A percentile compares a stretch with the other conserved stretches of the same genome.
Conservation (phyloP, 495 filamentous ascomycete species). For the Podospora australis region DNA sequence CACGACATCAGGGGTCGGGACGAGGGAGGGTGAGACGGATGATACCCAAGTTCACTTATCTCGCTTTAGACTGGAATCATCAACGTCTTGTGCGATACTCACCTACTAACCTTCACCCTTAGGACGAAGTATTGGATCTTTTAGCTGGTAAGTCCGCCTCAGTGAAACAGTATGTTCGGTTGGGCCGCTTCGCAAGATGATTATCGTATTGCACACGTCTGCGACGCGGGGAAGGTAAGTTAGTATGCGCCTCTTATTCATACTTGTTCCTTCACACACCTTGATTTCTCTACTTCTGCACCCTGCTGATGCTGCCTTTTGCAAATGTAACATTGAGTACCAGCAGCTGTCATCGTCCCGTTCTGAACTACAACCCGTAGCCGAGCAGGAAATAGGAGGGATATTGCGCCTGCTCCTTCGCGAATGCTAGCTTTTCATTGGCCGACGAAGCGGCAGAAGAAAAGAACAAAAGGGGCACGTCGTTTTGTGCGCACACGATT, state of each 20-base stretch:
- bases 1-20: no score
- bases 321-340: not conserved
- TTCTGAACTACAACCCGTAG: no score
- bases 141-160: no score
- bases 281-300: not conserved
- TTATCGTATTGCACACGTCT: not conserved
- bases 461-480: no score
- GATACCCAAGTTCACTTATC: no score
- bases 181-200: not conserved
- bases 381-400: no score
- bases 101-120: no score
- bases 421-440: not conserved
- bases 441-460: not conserved
- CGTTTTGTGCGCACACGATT: not conserved
- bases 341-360: not conserved
- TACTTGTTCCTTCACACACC: not conserved
- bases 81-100: no score
- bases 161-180: not conserved
- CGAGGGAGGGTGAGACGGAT: no score
- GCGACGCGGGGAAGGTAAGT: not conserved
- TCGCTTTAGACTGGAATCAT: no score
- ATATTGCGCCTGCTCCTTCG: constrained; percentile 1
- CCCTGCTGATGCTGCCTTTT: not conserved
- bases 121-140: no score
- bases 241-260: no score